phyloP scores from a whole-genome alignment of 306 rosid genomes.

The Rosa rugosa region DNA sequence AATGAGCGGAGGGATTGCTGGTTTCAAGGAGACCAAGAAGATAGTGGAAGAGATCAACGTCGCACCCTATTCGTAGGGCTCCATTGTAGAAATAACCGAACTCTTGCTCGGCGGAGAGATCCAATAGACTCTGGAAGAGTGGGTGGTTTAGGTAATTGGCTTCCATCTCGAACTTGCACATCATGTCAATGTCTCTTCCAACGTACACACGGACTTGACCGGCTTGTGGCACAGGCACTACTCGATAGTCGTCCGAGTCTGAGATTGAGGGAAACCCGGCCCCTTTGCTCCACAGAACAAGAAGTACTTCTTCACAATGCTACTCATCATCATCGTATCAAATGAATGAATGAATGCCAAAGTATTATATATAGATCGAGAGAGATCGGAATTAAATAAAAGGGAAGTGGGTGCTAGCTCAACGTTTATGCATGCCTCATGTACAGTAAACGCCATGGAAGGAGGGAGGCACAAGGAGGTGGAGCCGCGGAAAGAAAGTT shows the following conservation, averaged over 20 bases:
- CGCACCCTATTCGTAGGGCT: constrained; percentile 3
- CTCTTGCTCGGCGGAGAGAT: background rate
- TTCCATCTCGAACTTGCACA: constrained; percentile 1
- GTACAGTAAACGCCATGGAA: background rate
- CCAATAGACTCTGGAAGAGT: background rate
- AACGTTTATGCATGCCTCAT: no score
- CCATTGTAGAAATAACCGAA: background rate
- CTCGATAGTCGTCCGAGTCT: background rate
- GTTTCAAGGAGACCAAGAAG: background rate
- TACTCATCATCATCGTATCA: background rate
- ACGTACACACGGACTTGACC: background rate
- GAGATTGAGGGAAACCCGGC: background rate
- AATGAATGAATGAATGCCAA: no score
- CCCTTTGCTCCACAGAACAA: background rate
- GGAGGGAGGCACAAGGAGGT: background rate
- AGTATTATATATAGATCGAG: background rate
- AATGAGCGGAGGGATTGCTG: background rate
- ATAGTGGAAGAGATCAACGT: background rate
- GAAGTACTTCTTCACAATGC: background rate
- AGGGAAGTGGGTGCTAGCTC: background rate
- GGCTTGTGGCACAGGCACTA: background rate
- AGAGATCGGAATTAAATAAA: background rate
- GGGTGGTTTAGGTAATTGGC: constrained; percentile 1
- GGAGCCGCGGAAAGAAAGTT: background rate
- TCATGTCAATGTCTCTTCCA: background rate